These are phyloP conservation scores for Streptanthus diversifolius DNA, from an alignment of 345 rosid species.

Conservation along the genomic window DNA sequence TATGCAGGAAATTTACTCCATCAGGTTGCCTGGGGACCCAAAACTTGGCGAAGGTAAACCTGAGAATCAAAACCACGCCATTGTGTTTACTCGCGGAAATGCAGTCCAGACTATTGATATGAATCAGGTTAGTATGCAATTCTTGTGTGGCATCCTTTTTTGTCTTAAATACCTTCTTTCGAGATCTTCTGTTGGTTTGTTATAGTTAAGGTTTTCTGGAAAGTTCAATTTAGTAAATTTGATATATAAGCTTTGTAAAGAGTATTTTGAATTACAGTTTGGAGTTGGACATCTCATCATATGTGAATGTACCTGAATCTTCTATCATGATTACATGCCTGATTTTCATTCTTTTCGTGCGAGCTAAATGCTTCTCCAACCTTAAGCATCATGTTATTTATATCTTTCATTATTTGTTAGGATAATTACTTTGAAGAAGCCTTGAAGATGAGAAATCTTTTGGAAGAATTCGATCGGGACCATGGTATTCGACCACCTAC, in stretches of 20 bases:
- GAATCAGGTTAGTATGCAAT: slow-evolving; percentile 67
- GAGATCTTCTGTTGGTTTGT: slow-evolving; percentile 11
- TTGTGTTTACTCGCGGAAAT: slow-evolving; percentile 94
- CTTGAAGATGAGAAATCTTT: slow-evolving; percentile 93
- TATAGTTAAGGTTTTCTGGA: slow-evolving; percentile 8
- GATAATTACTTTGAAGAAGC: slow-evolving; percentile 99
- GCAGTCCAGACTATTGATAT: slow-evolving; percentile 97
- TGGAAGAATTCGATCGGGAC: slow-evolving; percentile 77
- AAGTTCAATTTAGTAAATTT: neutral
- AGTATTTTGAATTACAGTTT: neutral
- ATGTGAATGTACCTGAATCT: slow-evolving; percentile 16
- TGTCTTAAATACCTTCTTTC: slow-evolving; percentile 6
- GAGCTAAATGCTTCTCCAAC: slow-evolving; percentile 23
- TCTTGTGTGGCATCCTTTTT: neutral
- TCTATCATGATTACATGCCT: slow-evolving; percentile 13
- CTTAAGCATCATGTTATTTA: neutral
- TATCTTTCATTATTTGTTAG: slow-evolving; percentile 33
- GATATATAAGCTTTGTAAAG: slow-evolving; percentile 1
- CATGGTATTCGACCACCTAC: slow-evolving; percentile 91
- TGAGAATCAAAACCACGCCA: slow-evolving; percentile 97
- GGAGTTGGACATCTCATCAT: slow-evolving; percentile 10
- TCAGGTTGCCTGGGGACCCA: slow-evolving; percentile 94
- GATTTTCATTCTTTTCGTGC: slow-evolving; percentile 2
- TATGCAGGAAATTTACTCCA: slow-evolving; percentile 84
- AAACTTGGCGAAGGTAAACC: slow-evolving; percentile 99